These are phyloP conservation scores for Oryza meyeriana DNA, from an alignment of 176 grass and related monocot genomes.

Conservation along the genomic window DNA sequence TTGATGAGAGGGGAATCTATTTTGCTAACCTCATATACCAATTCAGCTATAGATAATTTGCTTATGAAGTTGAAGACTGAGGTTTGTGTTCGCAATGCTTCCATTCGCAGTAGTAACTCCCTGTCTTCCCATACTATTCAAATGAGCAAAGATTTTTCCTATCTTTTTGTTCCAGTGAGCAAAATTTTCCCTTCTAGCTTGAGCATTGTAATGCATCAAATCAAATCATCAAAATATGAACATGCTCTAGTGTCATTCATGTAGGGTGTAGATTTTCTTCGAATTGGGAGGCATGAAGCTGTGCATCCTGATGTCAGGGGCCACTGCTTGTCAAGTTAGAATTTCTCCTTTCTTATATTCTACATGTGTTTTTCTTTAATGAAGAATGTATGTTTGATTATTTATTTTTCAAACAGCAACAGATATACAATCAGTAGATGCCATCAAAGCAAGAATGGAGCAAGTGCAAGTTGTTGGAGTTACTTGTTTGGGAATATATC, in stretches of 20 bases:
- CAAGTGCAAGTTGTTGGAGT: slow-evolving; percentile 86
- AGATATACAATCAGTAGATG: slow-evolving; percentile 62
- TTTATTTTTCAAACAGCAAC: slow-evolving; percentile 56
- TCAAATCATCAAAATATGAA: neutral
- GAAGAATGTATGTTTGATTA: slow-evolving; percentile 15
- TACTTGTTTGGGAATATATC: slow-evolving; percentile 92
- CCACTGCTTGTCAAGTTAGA: slow-evolving; percentile 81
- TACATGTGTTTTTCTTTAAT: slow-evolving; percentile 11
- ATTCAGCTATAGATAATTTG: slow-evolving; percentile 97
- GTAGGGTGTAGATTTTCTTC: slow-evolving; percentile 91
- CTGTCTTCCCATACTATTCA: neutral
- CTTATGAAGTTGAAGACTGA: slow-evolving; percentile 90
- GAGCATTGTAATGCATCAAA: neutral
- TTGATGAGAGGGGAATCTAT: slow-evolving; percentile 86
- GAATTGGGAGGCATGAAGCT: slow-evolving; percentile 85
- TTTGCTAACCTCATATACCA: slow-evolving; percentile 97
- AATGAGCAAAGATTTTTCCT: neutral
- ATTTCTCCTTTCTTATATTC: slow-evolving; percentile 12
- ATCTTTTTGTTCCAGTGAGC: neutral
- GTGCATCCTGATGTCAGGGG: slow-evolving; percentile 68
- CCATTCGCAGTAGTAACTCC: neutral
- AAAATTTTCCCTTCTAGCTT: neutral
- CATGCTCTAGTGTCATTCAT: slow-evolving; percentile 21
- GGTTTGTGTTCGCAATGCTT: slow-evolving; percentile 39
- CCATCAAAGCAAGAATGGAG: slow-evolving; percentile 84